phyloP scores from a whole-genome alignment of 345 rosid species.

The Aquilaria malaccensis region DNA sequence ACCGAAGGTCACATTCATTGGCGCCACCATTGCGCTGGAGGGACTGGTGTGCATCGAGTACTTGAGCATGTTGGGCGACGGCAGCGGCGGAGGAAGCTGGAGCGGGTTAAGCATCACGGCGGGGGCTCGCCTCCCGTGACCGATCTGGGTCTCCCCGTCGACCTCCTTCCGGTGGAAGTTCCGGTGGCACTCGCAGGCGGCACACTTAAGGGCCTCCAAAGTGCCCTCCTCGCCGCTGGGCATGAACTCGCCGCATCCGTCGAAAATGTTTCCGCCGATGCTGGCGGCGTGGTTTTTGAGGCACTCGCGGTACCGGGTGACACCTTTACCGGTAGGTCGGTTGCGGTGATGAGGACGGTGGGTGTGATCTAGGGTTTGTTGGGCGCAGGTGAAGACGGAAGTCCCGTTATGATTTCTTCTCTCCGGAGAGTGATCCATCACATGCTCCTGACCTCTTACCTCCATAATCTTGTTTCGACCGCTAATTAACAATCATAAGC shows the following conservation, averaged over 20 bases:
- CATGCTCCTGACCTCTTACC: conserved; percentile 34
- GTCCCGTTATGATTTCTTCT: conserved; percentile 43
- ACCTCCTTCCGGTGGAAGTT: conserved; percentile 85
- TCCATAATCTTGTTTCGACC: conserved; percentile 25
- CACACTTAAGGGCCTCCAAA: conserved; percentile 75
- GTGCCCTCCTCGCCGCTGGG: conserved; percentile 89
- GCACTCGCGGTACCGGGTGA: conserved; percentile 67
- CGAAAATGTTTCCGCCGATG: conserved; percentile 75
- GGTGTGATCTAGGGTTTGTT: conserved; percentile 63
- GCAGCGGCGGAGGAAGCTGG: conserved; percentile 50
- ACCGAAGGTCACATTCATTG: conserved; percentile 57
- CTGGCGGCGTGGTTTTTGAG: conserved; percentile 86
- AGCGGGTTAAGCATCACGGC: conserved; percentile 36
- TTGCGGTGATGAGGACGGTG: conserved; percentile 17
- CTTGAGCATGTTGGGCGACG: conserved; percentile 26
- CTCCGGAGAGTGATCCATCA: conserved; percentile 28
- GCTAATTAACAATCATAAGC: no score
- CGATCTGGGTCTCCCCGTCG: conserved; percentile 40
- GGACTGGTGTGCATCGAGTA: conserved; percentile 38
- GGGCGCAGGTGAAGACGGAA: conserved; percentile 34
- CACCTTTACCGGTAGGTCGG: conserved; percentile 15
- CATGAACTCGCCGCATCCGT: conserved; percentile 99
- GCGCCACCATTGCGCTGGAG: conserved; percentile 46
- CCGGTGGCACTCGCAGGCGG: conserved; percentile 94
- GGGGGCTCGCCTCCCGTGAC: conserved; percentile 17